A percentile compares a stretch with the other conserved stretches of the same genome.
Conservation (phyloP, 495 filamentous ascomycete genomes). For the Rhypophila decipiens region DNA sequence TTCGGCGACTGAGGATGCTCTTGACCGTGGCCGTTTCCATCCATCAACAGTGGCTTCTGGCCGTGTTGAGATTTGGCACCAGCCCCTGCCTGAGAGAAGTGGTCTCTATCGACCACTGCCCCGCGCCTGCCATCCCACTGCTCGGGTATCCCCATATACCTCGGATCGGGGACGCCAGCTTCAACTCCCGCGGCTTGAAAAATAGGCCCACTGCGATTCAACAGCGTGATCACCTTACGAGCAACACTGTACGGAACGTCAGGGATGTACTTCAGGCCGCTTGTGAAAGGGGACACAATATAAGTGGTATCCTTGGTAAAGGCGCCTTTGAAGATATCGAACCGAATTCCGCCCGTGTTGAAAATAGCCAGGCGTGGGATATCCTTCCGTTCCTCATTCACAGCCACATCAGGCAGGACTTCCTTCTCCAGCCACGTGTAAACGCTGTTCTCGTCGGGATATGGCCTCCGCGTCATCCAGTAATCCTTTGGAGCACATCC, state of each 20-base stretch:
- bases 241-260: conserved; percentile 74
- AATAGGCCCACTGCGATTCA: conserved; percentile 66
- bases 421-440: conserved; percentile 72
- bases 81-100: no score
- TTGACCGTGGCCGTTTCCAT: neutral
- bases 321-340: conserved; percentile 86
- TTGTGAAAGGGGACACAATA: conserved; percentile 83
- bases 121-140: conserved; percentile 16
- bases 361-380: conserved; percentile 62
- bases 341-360: conserved; percentile 88
- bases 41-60: conserved; percentile 25
- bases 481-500: conserved; percentile 79
- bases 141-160: conserved; percentile 36
- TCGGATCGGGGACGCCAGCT: conserved; percentile 17
- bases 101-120: no score
- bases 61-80: neutral
- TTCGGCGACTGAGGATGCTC: neutral
- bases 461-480: conserved; percentile 72
- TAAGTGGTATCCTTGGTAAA: conserved; percentile 84
- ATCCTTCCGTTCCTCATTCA: conserved; percentile 27
- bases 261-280: conserved; percentile 67
- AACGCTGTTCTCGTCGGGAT: conserved; percentile 63
- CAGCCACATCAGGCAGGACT: conserved; percentile 60
- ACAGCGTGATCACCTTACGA: conserved; percentile 57
- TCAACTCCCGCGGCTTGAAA: conserved; percentile 23